phyloP scores from a whole-genome alignment of 106 monocot genomes.

The Gastrodia elata region DNA sequence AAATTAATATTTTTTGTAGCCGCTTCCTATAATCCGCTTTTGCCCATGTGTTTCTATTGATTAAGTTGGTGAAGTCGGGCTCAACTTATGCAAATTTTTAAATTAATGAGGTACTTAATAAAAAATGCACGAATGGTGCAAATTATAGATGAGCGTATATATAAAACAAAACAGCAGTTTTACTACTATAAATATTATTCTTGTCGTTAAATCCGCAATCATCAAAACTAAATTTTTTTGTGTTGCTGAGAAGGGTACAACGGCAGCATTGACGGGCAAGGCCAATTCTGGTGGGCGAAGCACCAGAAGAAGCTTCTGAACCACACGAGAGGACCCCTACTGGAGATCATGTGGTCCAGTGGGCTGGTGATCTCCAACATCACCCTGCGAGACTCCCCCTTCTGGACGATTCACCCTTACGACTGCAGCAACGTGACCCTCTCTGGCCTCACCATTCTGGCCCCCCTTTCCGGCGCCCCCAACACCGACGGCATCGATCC shows the following conservation, averaged over 20 bases:
- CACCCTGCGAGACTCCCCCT: slow-evolving; percentile 41
- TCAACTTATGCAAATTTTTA: too few relatives aligned
- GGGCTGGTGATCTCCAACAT: slow-evolving; percentile 44
- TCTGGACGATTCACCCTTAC: slow-evolving; percentile 48
- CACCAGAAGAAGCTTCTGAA: slow-evolving; percentile 31
- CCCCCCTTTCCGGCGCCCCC: slow-evolving; percentile 36
- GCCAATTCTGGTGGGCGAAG: slow-evolving; percentile 41
- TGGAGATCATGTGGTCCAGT: slow-evolving; percentile 44
- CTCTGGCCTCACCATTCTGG: slow-evolving; percentile 34
- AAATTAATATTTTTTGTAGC: too few relatives aligned
- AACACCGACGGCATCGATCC: slow-evolving; percentile 58
- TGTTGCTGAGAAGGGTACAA: slow-evolving; percentile 27
- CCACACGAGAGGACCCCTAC: slow-evolving; percentile 40
- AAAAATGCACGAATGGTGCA: too few relatives aligned
- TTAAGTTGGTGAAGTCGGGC: too few relatives aligned
- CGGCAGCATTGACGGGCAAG: slow-evolving; percentile 44
- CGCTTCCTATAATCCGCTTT: too few relatives aligned
- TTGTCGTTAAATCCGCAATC: too few relatives aligned
- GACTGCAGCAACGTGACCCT: slow-evolving; percentile 41
- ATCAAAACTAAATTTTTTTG: too few relatives aligned
- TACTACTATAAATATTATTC: too few relatives aligned
- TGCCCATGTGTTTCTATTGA: too few relatives aligned
- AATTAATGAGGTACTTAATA: too few relatives aligned
- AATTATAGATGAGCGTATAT: too few relatives aligned
- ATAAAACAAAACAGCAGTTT: too few relatives aligned